These are phyloP conservation scores for Pythium grandisporangium DNA, from an alignment of 352 stramenopile species.

Conservation along the genomic window DNA sequence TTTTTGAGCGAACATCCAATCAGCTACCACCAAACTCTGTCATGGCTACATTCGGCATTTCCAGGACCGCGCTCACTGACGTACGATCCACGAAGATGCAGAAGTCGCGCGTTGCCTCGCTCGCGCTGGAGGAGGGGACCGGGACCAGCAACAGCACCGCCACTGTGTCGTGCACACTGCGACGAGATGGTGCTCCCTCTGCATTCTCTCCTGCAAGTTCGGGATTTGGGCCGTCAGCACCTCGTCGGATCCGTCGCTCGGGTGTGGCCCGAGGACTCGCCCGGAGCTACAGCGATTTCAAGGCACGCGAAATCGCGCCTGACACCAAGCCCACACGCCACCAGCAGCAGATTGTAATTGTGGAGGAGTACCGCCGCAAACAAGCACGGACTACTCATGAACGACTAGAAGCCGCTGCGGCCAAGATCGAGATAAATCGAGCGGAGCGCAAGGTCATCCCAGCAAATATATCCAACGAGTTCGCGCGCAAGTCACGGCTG, in stretches of 20 bases:
- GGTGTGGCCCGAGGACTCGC: constrained; percentile 8
- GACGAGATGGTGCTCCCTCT: too few species aligned
- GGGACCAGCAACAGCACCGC: too few species aligned
- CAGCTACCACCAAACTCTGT: too few species aligned
- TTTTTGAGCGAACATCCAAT: too few species aligned
- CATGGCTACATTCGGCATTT: too few species aligned
- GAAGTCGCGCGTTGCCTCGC: constrained; percentile 3
- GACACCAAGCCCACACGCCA: constrained; percentile 3
- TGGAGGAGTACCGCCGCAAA: constrained; percentile 9
- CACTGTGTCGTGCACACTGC: too few species aligned
- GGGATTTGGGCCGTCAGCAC: too few species aligned
- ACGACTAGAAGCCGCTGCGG: constrained; percentile 1
- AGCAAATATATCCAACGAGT: too few species aligned
- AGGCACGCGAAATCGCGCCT: constrained; percentile 4
- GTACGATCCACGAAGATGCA: constrained; percentile 7
- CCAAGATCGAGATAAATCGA: neutral
- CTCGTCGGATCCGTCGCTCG: constrained; percentile 9
- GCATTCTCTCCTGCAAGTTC: too few species aligned
- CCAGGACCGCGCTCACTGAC: too few species aligned
- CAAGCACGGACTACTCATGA: neutral
- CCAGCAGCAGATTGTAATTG: constrained; percentile 13
- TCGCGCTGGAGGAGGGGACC: constrained; percentile 8
- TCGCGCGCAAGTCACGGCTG: too few species aligned
- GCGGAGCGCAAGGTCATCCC: neutral
- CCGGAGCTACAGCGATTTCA: constrained; percentile 4